Base-by-base conservation (phyloP, 2,329 filamentous ascomycete species). In the Emergomyces orientalis region DNA sequence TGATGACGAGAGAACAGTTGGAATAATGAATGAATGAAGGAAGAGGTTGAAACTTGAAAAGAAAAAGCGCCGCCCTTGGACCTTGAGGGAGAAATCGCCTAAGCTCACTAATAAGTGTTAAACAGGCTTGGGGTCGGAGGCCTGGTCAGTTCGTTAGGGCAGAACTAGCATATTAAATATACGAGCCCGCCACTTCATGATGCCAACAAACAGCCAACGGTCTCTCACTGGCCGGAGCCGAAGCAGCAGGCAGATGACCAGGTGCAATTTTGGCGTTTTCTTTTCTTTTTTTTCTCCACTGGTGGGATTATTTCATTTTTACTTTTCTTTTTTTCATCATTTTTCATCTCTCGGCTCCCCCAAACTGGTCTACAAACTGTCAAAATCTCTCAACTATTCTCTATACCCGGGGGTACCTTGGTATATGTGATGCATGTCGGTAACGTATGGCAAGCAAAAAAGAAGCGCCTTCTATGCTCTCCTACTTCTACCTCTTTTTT, bases 181-280 rank as follows among this genome's bases (percentile, higher is more conserved):
- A 58, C 56, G 37, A 59, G 56, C 30, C 30, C 5, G 11, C 52
- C 25, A 30, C 37, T 43, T 39, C 39, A 30, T 22, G 56, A 22
- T 22, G 30, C 22, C 56, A 45, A 30, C 56, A 32, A 14, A 5
- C 55, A 58, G 39, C 37, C 27, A 43, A 3, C 34, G 22, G 43
- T 17, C 52, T n/a, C 13, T 37, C 8, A n/a, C 27, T 32, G 30
- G 54, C 6, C 37, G n/a, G n/a, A 19, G 32, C 55, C 3, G 11
- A n/a, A 17, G 13, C 58, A 60, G 22, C 22, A 9, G 39, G 59
- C 59, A 60, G 59, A 60, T 60, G 59, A 60, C 59, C 59, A 60
- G 27, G 43, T 45, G 59, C 43, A 34, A 52, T 14, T 51, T 39
- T 39, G 27, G 25, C n/a, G 11, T 6, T 54, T 54, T 62, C 51